Percentiles rank a stretch among this genome's conserved stretches.
Evolutionary conservation across 140 eudicot species (phyloP).

Genomic region (Oenanthe javanica): DNA sequence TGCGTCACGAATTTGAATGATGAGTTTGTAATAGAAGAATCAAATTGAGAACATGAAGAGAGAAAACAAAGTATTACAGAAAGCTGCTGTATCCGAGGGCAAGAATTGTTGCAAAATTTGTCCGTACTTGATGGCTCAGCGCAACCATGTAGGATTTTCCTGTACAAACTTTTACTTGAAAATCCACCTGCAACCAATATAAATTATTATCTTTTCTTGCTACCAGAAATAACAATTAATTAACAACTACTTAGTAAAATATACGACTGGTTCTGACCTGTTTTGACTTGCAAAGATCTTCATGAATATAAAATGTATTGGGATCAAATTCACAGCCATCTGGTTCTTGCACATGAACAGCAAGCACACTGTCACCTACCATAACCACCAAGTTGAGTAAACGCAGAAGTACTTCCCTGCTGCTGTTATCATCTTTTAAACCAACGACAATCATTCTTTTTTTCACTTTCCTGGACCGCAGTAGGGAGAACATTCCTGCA

Average conservation of each 20-base stretch:
- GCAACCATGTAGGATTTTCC: constrained; percentile 22
- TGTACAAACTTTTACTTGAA: constrained; percentile 32
- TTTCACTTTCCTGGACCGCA: constrained; percentile 8
- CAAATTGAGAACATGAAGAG: background rate
- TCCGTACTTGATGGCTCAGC: constrained; percentile 33
- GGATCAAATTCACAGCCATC: constrained; percentile 32
- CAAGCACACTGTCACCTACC: constrained; percentile 29
- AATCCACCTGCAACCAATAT: constrained; percentile 32
- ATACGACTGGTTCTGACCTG: constrained; percentile 16
- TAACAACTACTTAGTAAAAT: background rate
- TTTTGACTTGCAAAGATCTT: constrained; percentile 44
- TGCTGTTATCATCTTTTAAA: constrained; percentile 26
- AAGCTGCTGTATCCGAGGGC: constrained; percentile 32
- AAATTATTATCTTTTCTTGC: background rate
- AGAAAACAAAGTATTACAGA: background rate
- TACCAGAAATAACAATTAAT: background rate
- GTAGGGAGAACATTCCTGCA: constrained; percentile 13
- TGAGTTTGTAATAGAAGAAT: background rate
- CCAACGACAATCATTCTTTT: constrained; percentile 26
- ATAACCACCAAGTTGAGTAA: constrained; percentile 21
- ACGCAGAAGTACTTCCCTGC: constrained; percentile 34
- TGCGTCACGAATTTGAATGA: background rate
- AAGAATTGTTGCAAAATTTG: constrained; percentile 29
- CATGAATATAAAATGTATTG: constrained; percentile 34
- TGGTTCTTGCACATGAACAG: constrained; percentile 32